Base-by-base conservation (phyloP, 129 eudicot species). In the Chrysanthemum lavandulifolium region DNA sequence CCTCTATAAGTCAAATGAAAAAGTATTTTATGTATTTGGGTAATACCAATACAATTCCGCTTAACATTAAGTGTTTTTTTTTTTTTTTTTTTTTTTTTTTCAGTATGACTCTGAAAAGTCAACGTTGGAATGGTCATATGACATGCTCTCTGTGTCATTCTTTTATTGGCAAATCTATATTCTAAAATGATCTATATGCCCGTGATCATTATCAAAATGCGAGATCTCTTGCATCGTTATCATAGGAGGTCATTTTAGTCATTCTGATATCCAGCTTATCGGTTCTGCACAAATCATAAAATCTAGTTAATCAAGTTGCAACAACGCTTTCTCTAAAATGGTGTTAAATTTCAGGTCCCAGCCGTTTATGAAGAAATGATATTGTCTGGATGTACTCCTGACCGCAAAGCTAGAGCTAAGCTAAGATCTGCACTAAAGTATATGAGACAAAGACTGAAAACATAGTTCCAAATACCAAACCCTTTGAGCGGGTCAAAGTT, bases 361-460 rank as follows among this genome's bases (percentile, higher is more conserved):
- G 83, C 85, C 18, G 98, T 94, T 43, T 94, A 84, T 61, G 98
- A 94, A 84, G 96, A 94, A 83, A 90, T 94, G 98, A 86, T 94
- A 49, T 74, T 79, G 72, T 88, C 96, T 33, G 98, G 98, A 65
- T 94, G 97, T 81, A 72, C 82, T 50, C 98, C 98, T 53, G 98
- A 94, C 63, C 80, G 92, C 69, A 94, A 94, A 86, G 92, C 98
- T 69, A 84, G 97, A 83, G 91, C 97, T 33, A 94, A 87, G 88
- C 71, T 94, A 76, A 86, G 98, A 50, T 94, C 98, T 61, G 98
- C 97, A 55, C 80, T 94, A 52, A 86, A 83, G 83, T 94, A 94
- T 83, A 84, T 94, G 97, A 88, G 86, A 77, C 86, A 88, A 19
- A 66, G 84, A 53, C 83, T 89, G 60, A 79, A 84, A 63, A 65